Base-by-base conservation (phyloP, 768 basidiomycete species). In the Rhizopogon rudus region DNA sequence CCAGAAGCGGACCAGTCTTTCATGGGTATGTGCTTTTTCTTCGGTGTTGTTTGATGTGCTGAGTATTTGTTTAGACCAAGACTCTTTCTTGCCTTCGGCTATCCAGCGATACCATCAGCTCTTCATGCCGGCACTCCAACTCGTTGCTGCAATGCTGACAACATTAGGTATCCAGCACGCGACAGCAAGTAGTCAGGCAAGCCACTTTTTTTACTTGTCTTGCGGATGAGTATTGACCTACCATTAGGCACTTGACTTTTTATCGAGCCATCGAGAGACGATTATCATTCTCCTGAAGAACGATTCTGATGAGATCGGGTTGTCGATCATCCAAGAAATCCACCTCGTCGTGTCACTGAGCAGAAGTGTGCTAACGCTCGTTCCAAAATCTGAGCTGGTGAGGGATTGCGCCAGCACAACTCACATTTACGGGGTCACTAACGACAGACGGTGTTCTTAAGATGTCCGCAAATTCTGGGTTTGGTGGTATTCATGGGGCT, bases 41-140 rank as follows among this genome's bases (percentile, higher is more conserved):
- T 22, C n/a, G n/a, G 4, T 3, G 3, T 22, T 1, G 0, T 37
- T 37, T 37, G 13, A 16, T 5, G 20, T 48, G n/a, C 39, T 37
- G 33, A 46, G 58, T 42, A 52, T 45, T 59, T 16, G 25, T 3
- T 13, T 43, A 94, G 93, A 93, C 61, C 81, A 83, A 40, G 87
- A 92, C 61, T 81, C 84, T n/a, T 94, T 95, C 77, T 75, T 95
- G 10, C 93, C 93, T 5, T 87, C 89, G 0, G 90, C 90, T 1
- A 81, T 93, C 17, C 86, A 91, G 53, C 83, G 96, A 37, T 94
- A 97, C 66, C 93, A 97, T 63, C 94, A 97, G 63, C 70, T 97
- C 1, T 79, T 97, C 61, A 82, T 93, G 72, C 94, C 93, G 0
- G 86, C 88, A 5, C 67, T 98, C 41, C 93, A 97, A 67, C 77